These are phyloP conservation scores for Claviceps paspali DNA, from an alignment of 2,329 filamentous ascomycete species.

Conservation along the genomic window DNA sequence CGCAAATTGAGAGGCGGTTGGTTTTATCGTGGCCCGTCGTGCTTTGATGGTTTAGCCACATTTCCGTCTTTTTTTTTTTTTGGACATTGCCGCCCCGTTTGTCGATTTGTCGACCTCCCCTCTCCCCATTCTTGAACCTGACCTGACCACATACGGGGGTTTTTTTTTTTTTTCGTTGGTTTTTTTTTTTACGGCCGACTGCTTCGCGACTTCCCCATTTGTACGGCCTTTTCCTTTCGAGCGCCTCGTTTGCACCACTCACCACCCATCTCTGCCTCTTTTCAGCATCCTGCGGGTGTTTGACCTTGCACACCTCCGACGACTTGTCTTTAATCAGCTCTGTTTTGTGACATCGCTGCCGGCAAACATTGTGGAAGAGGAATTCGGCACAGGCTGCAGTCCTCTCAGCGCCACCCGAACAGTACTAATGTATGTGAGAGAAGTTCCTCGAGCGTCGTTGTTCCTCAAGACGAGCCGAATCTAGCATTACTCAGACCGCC, in stretches of 20 bases:
- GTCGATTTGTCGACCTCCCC: too few species aligned
- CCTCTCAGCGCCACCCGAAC: not conserved
- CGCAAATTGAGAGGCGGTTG: too few species aligned
- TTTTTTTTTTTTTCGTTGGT: not conserved
- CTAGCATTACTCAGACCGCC: too few species aligned
- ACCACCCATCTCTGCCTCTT: not conserved
- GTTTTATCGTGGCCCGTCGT: not conserved
- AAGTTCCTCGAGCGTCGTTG: not conserved
- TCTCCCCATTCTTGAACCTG: not conserved
- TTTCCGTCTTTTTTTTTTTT: not conserved
- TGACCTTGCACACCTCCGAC: not conserved
- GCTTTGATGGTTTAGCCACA: too few species aligned
- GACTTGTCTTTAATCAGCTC: not conserved
- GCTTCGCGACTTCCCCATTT: constrained; percentile 6
- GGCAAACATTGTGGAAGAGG: constrained; percentile 1
- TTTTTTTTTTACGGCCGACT: not conserved
- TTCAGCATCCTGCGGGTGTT: constrained; percentile 4
- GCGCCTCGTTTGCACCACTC: constrained; percentile 4
- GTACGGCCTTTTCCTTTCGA: not conserved
- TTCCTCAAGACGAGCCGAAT: too few species aligned
- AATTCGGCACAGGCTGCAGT: not conserved
- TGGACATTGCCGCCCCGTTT: not conserved
- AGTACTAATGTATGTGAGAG: constrained; percentile 2
- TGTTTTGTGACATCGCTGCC: not conserved
- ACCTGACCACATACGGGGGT: too few species aligned